Evolutionary conservation across 2,329 filamentous ascomycete species (phyloP), one percentile per base, ranked within the genome.

Genomic region (Rhynchosporium agropyri): DNA sequence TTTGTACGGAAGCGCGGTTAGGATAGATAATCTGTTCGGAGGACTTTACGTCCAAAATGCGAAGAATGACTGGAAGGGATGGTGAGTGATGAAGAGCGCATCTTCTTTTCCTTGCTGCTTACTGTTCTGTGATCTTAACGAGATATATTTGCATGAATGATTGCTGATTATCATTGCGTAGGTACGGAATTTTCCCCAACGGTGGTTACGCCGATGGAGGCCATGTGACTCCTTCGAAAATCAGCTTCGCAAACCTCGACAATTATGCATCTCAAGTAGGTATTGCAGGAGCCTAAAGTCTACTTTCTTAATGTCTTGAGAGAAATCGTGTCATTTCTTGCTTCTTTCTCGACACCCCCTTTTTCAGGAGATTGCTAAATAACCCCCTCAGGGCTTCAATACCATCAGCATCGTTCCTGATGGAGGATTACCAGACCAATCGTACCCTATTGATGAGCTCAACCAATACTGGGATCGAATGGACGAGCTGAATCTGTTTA

Each of bases 11-110:
- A 81, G 78, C 62, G 76, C 77, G 4, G 77, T 79, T 4, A 80
- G 79, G 63, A 73, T 83, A 4, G 81, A 83, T 62, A 77, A 77
- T 60, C 73, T 82, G 0, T 75, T 78, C 63, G 79, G 79, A 15
- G 79, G 78, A 6, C 74, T 82, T 28, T 69, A 77, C 4, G 74
- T 81, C 0, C 76, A 76, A 43, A 77, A 78, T 60, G 61, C 61
- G 0, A 40, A 60, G 26, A 73, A 72, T 53, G 60, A 67, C 15
- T 74, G 73, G 49, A 72, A 50, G 1, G 70, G 69, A 8, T 74
- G 70, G 69, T 36, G 33, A 36, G 33, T 36, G 33, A 6, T 36
- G 33, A 5, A 10, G 33, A 36, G 33, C 33, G 33, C 33, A 36
- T 10, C 33, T 1, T 36, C 33, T 3, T 36, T 36, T 36, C 33